Evolutionary conservation across 192 early-diverging fungal genomes (phyloP), one percentile per base, ranked within the genome.

Genomic region (Dissophora ornata): DNA sequence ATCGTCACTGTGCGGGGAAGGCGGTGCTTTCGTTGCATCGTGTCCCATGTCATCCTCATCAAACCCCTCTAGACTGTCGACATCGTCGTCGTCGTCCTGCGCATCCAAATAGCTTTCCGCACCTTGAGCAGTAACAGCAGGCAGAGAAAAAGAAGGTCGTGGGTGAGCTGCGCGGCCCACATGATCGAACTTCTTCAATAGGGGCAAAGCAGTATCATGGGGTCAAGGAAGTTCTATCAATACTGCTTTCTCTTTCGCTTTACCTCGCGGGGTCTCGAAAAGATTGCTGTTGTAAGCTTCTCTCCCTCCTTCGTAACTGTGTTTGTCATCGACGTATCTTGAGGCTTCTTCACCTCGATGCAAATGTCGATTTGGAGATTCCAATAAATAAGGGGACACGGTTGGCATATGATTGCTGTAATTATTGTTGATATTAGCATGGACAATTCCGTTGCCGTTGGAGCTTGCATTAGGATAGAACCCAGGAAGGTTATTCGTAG

Each of bases 131-230:
- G n/a, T n/a, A n/a, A n/a, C n/a, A n/a, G n/a, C n/a, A n/a, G n/a
- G n/a, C n/a, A 38, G 6, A 38, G 13, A 38, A 38, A 38, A 38
- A 6, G 36, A 38, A 13, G 36, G 36, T 38, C 13, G 36, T 9
- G 36, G 36, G 36, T 6, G 36, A 13, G 36, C 7, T 38, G 36
- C 6, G 36, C 13, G 6, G 36, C 36, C 36, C 36, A 13, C 36
- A 38, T 38, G 36, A 38, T 38, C 36, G 16, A 51, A 2, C 16
- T 40, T 21, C 13, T 50, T 59, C n/a, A 54, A 59, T 32, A 8
- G 41, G 9, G 69, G 50, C 44, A 71, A 48, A 51, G 69, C 57
- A 57, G 69, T 71, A 62, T 62, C 59, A 50, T 56, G 52, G 11
- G 69, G 52, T 54, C 36, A 38, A 38, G 13, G 36, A 38, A 38